Conservation (phyloP, 164 flowering plant species). For the Saururus chinensis region DNA sequence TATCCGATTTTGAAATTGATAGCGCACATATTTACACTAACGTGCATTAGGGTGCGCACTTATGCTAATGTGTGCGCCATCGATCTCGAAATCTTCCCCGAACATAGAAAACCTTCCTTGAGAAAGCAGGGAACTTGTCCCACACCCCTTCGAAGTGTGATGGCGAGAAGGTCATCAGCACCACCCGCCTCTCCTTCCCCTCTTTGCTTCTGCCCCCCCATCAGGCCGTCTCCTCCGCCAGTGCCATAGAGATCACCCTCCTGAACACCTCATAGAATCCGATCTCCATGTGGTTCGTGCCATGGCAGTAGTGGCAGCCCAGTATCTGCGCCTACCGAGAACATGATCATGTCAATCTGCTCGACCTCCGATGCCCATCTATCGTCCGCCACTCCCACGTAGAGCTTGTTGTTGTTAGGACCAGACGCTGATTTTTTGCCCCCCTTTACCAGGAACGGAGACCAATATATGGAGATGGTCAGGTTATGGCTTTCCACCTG, state of each 20-base stretch:
- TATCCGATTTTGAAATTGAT: too few relatives aligned
- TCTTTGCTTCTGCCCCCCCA: too few relatives aligned
- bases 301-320: constrained; percentile 72
- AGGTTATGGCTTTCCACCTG: constrained; percentile 50
- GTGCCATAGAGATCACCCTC: constrained; percentile 27
- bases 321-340: constrained; percentile 51
- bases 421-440: constrained; percentile 39
- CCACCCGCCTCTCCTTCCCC: constrained; percentile 32
- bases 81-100: too few relatives aligned
- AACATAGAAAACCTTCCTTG: too few relatives aligned
- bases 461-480: constrained; percentile 62
- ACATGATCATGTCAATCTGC: constrained; percentile 45
- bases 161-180: constrained; percentile 66
- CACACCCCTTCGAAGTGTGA: constrained; percentile 94
- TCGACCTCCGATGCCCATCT: constrained; percentile 43
- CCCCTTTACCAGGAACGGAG: constrained; percentile 75
- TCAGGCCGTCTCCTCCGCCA: constrained; percentile 30
- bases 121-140: constrained; percentile 68
- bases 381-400: constrained; percentile 57
- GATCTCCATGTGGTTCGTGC: constrained; percentile 45
- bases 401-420: constrained; percentile 28
- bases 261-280: constrained; percentile 57
- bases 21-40: too few relatives aligned
- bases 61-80: too few relatives aligned
- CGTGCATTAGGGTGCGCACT: too few relatives aligned